Evolutionary conservation across 495 filamentous ascomycete species (phyloP), one percentile per base, ranked within the genome.

Genomic region (Venustampulla echinocandica): DNA sequence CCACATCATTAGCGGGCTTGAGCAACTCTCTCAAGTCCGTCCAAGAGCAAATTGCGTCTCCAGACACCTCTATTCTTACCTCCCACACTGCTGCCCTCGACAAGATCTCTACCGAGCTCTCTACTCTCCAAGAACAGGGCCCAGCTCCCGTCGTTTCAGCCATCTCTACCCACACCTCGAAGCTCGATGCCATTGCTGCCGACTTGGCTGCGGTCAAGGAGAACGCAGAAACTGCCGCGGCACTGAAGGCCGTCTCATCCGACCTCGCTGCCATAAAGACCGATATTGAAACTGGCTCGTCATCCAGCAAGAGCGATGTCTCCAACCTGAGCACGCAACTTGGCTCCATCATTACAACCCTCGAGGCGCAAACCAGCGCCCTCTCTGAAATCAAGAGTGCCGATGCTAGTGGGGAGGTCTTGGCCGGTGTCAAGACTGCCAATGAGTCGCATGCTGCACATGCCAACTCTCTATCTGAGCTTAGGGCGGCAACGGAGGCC

Each of bases 1-100:
- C 47, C 13, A 42, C 43, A 2, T 37, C 47, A 1, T 36, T 58
- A 32, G 43, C 40, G 9, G 51, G 39, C 22, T 47, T 58, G 27
- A 51, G 46, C 23, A 49, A 45, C 14, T 42, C 42, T 35, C 40
- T 58, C 9, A 58, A 54, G 44, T 44, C 36, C n/a, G 15, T 57
- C 1, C 50, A 54, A 44, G 43, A 50, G 15, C 42, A 50, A 14
- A 32, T 54, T 41, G 50, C 46, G 22, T 34, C 50, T 11, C 50
- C 47, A 22, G 54, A 57, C 37, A 51, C 47, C n/a, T 42, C 54
- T 4, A 23, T 54, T 5, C 21, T 58, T 1, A 42, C 51, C 6
- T 20, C 40, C 5, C 50, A 58, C 20, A 49, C 51, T 1, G 39
- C 44, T 19, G 54, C 47, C 34, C 24, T 58, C 10, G 55, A 58